A percentile compares a stretch with the other conserved stretches of the same genome.
These are phyloP conservation scores for Picea sitchensis DNA, from an alignment of 75 land plant genomes.

Conservation along the genomic window DNA sequence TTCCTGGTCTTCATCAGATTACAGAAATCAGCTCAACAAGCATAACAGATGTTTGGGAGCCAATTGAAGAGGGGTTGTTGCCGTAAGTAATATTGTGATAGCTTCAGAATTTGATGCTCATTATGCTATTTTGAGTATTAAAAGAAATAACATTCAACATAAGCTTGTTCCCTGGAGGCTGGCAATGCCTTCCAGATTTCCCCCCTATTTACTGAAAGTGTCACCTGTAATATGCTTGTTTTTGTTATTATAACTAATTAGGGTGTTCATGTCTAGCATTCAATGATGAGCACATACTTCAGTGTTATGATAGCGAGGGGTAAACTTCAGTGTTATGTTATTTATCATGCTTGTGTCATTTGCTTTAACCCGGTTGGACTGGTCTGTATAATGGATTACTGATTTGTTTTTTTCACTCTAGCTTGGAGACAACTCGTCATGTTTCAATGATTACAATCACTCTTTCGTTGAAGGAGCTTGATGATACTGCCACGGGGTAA, in stretches of 20 bases:
- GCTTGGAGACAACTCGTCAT: constrained; percentile 88
- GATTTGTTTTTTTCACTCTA: constrained; percentile 17
- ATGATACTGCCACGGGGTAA: constrained; percentile 86
- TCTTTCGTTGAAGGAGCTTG: constrained; percentile 67
- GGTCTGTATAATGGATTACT: constrained; percentile 2
- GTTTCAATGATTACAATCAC: constrained; percentile 96
- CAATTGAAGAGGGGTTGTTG: constrained; percentile 95
- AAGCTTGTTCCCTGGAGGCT: not conserved
- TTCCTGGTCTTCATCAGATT: constrained; percentile 80
- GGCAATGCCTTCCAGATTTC: no score
- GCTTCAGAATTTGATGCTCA: not conserved
- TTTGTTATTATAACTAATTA: no score
- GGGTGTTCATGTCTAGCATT: no score
- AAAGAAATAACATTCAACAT: not conserved
- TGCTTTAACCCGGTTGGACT: not conserved
- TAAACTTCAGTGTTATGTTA: not conserved
- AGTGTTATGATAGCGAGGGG: not conserved
- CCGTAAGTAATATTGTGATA: constrained; percentile 51
- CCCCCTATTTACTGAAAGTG: no score
- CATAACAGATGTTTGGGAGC: constrained; percentile 96
- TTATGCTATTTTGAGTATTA: not conserved
- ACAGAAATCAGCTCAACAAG: constrained; percentile 79
- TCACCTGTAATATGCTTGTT: no score
- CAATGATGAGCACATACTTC: no score
- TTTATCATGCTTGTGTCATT: not conserved